These are phyloP conservation scores for Lasiodiplodia citricola DNA, from an alignment of 2,329 filamentous ascomycete genomes.

Conservation along the genomic window DNA sequence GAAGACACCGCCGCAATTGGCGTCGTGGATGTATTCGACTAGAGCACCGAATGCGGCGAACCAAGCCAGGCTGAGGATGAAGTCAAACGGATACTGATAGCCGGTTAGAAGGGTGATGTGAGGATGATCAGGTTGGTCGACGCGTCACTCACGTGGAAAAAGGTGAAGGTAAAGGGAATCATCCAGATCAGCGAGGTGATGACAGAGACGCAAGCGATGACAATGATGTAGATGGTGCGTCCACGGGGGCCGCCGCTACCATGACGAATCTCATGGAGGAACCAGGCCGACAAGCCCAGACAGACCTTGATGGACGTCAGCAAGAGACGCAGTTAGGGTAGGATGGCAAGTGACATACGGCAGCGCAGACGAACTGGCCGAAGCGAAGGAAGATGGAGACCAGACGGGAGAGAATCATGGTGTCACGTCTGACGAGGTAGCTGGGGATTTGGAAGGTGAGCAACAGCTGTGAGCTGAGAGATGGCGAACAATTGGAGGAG, in stretches of 20 bases:
- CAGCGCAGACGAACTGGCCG: slow-evolving; percentile 71
- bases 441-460: background rate
- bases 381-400: slow-evolving; percentile 64
- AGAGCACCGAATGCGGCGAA: slow-evolving; percentile 70
- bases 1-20: slow-evolving; percentile 38
- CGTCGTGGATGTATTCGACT: slow-evolving; percentile 35
- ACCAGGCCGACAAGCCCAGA: slow-evolving; percentile 70
- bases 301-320: slow-evolving; percentile 51
- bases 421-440: background rate
- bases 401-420: slow-evolving; percentile 57
- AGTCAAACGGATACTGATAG: slow-evolving; percentile 66
- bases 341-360: slow-evolving; percentile 51
- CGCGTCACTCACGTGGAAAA: slow-evolving; percentile 56
- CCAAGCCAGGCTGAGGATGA: slow-evolving; percentile 72
- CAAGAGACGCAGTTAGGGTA: background rate
- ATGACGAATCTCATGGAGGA: slow-evolving; percentile 58
- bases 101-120: background rate
- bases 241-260: slow-evolving; percentile 54
- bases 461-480: background rate
- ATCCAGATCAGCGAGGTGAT: slow-evolving; percentile 74
- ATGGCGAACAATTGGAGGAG: background rate
- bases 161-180: slow-evolving; percentile 70
- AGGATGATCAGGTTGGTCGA: too few relatives aligned
- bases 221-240: slow-evolving; percentile 76
- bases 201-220: slow-evolving; percentile 72